Conservation (phyloP, 345 rosid genomes). For the Eucalyptus sp. region DNA sequence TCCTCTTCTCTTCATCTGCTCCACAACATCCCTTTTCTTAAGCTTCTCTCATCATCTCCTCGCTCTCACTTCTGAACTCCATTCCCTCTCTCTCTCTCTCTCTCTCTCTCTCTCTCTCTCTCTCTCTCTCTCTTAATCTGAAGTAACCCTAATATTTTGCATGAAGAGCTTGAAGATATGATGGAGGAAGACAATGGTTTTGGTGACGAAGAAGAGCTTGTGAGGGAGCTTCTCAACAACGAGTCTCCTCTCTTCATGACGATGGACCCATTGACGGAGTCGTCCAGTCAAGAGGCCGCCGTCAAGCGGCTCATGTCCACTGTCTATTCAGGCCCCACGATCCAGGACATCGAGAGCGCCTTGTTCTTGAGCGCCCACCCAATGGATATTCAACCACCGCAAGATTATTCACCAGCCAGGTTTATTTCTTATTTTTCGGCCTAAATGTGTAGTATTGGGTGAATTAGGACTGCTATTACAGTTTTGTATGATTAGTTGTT, state of each 20-base stretch:
- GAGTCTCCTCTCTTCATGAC: conserved; percentile 33
- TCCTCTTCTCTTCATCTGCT: conserved; percentile 22
- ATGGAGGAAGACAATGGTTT: conserved; percentile 17
- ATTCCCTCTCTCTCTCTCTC: not conserved
- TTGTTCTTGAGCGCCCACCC: conserved; percentile 10
- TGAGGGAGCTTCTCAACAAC: conserved; percentile 38
- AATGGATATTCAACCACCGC: not conserved
- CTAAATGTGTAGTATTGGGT: not conserved
- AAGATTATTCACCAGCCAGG: conserved; percentile 8
- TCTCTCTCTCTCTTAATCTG: not conserved
- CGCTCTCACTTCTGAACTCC: not conserved
- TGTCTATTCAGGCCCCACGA: conserved; percentile 47
- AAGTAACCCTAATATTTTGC: not conserved
- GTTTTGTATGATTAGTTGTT: not conserved
- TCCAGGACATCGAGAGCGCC: conserved; percentile 40
- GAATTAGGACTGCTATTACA: not conserved
- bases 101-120: not conserved
- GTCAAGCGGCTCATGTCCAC: conserved; percentile 16
- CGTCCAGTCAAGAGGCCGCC: conserved; percentile 2
- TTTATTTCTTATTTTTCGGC: not conserved
- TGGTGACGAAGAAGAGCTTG: conserved; percentile 30
- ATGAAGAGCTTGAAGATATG: not conserved
- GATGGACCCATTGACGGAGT: not conserved
- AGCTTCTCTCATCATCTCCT: not conserved
- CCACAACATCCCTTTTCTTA: conserved; percentile 14